Evolutionary conservation across 441 rosid genomes (phyloP), one percentile per base, ranked within the genome.

Genomic region (Gossypium aridum): DNA sequence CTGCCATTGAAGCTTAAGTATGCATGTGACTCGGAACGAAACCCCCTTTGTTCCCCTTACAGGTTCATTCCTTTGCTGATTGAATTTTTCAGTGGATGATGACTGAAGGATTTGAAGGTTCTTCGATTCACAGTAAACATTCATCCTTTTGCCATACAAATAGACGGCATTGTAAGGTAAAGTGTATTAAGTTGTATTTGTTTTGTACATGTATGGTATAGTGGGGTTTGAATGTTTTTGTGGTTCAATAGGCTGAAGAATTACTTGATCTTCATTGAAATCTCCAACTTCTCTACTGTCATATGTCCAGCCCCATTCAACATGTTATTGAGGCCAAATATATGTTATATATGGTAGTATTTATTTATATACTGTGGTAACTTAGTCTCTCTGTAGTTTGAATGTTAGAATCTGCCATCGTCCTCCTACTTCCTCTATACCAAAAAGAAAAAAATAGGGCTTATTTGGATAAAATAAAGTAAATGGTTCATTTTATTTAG

Each of bases 1-100:
- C 83, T 17, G 97, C 87, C 12, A 88, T 80, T 71, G 91, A 89
- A 78, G 94, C 87, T 7, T 90, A 83, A 76, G 70, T 37, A 1
- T 49, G 67, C 8, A 23, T 51, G 43, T 23, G 12, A 37, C 14
- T 39, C 13, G 2, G 53, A 56, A 3, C 55, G 17, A 4, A 60
- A 9, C 47, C 14, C 47, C 26, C 79, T 5, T 45, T 51, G 55
- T 67, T 79, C 71, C 72, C 14, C 49, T 75, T 77, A 60, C 43
- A 13, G 62, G 49, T 68, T 69, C 47, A 28, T 68, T 70, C 59
- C 69, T 77, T 56, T 2, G 57, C 43, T 51, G 26, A 23, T 5
- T 55, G 53, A 14, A 8, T 60, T 60, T 76, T 53, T 55, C 63
- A 6, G 26, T 10, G 22, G 43, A 28, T 66, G 72, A 53, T 39